A percentile compares a stretch with the other conserved stretches of the same genome.
Evolutionary conservation across 768 basidiomycete genomes (phyloP).

Genomic region (Rhizopogon vulgaris): DNA sequence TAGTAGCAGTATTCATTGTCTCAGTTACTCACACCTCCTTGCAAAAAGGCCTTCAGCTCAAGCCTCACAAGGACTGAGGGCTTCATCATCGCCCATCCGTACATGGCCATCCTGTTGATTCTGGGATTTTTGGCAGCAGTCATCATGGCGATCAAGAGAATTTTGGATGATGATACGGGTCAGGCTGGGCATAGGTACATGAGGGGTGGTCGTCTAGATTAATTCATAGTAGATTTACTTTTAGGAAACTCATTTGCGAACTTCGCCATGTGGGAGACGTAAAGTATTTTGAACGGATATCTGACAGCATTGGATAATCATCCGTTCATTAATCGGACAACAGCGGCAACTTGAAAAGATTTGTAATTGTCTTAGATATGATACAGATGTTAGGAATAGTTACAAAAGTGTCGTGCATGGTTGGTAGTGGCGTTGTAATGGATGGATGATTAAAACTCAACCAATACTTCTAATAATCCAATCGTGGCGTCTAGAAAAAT

Average conservation of each 20-base stretch:
- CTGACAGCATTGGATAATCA: too few relatives aligned
- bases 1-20: not conserved
- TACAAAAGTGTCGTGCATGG: conserved; percentile 6
- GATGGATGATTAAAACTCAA: conserved; percentile 7
- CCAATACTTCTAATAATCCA: conserved; percentile 4
- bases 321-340: not conserved
- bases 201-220: conserved; percentile 20
- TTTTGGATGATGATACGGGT: conserved; percentile 12
- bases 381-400: conserved; percentile 7
- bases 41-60: conserved; percentile 12
- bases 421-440: conserved; percentile 5
- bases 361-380: not conserved
- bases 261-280: too few relatives aligned
- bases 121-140: conserved; percentile 5
- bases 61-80: conserved; percentile 7
- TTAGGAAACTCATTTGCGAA: not conserved
- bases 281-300: too few relatives aligned
- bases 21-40: not conserved
- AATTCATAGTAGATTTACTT: not conserved
- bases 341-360: not conserved
- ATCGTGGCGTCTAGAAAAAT: conserved; percentile 3
- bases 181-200: conserved; percentile 10
- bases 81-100: conserved; percentile 15
- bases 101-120: conserved; percentile 8
- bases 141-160: conserved; percentile 8